Conservation (phyloP, 73 alveolate species). For the Paramecium caudatum region DNA sequence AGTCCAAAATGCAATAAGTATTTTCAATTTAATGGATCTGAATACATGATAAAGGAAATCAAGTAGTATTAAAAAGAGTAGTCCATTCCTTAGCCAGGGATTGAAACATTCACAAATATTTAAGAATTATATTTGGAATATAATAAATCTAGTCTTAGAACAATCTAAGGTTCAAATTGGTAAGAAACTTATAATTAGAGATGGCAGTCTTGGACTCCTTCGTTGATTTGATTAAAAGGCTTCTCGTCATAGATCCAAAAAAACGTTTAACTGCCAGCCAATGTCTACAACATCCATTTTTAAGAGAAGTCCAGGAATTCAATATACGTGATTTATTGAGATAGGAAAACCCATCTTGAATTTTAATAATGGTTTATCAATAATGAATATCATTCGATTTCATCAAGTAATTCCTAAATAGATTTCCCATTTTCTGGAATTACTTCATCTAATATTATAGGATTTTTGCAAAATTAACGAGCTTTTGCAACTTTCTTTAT, state of each 20-base stretch:
- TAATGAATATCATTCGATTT: conserved; percentile 37
- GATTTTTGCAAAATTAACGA: conserved; percentile 28
- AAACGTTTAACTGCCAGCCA: conserved; percentile 60
- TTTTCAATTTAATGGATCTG: too few species aligned
- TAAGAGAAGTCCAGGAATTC: conserved; percentile 5
- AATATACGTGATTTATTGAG: background rate
- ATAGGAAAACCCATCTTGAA: too few species aligned
- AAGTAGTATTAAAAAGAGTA: too few species aligned
- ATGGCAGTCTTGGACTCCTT: conserved; percentile 22
- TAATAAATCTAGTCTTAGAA: conserved; percentile 19
- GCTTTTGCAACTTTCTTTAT: background rate
- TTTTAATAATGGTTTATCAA: too few species aligned
- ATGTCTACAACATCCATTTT: conserved; percentile 70
- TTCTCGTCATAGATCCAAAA: conserved; percentile 70
- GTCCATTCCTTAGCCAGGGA: conserved; percentile 11
- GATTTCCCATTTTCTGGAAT: conserved; percentile 15
- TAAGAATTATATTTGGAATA: conserved; percentile 17
- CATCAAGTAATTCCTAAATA: conserved; percentile 54
- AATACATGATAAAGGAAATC: too few species aligned
- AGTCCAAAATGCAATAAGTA: conserved; percentile 2
- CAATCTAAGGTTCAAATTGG: conserved; percentile 58
- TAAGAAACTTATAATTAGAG: conserved; percentile 53
- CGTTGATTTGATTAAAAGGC: conserved; percentile 66
- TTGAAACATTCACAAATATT: background rate
- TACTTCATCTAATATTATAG: background rate